A percentile compares a stretch with the other conserved stretches of the same genome.
These are phyloP conservation scores for Pseudocercospora musae DNA, from an alignment of 2,329 filamentous ascomycete species.

Conservation along the genomic window DNA sequence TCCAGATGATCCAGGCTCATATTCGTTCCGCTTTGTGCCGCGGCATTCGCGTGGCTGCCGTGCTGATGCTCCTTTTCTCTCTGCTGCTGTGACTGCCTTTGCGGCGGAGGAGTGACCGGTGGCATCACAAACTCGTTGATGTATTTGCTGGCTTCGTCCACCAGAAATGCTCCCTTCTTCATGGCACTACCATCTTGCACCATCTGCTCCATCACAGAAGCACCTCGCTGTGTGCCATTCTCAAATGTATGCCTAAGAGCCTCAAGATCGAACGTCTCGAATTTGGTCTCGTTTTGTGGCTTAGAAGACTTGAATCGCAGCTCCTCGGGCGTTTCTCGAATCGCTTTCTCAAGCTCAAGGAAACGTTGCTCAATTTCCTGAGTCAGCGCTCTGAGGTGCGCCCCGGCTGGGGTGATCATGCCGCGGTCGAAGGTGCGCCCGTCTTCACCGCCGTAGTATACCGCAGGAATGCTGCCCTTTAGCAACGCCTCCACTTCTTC, in stretches of 20 bases:
- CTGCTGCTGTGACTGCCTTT: constrained; percentile 4
- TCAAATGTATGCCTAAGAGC: constrained; percentile 30
- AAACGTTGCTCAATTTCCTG: constrained; percentile 68
- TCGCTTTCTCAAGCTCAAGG: constrained; percentile 61
- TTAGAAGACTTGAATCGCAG: constrained; percentile 30
- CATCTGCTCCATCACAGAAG: constrained; percentile 39
- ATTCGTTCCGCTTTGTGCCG: neutral
- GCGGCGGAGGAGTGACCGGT: constrained; percentile 32
- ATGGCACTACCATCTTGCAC: constrained; percentile 36
- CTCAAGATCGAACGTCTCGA: constrained; percentile 34
- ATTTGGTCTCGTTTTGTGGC: constrained; percentile 32
- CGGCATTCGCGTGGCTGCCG: constrained; percentile 16
- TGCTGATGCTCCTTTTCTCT: constrained; percentile 9
- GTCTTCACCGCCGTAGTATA: constrained; percentile 44
- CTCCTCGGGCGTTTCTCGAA: constrained; percentile 43
- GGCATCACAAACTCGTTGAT: constrained; percentile 41
- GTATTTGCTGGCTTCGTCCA: constrained; percentile 37
- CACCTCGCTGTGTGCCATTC: constrained; percentile 29
- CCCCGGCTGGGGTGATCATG: constrained; percentile 71
- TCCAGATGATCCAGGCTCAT: constrained; percentile 29
- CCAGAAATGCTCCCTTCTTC: constrained; percentile 38
- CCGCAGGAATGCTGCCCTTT: constrained; percentile 54
- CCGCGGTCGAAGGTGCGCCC: constrained; percentile 53
- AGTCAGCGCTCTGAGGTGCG: constrained; percentile 70
- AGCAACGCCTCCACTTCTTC: constrained; percentile 46